Evolutionary conservation across 352 stramenopile species (phyloP).

Genomic region (Phytophthora foliorum): DNA sequence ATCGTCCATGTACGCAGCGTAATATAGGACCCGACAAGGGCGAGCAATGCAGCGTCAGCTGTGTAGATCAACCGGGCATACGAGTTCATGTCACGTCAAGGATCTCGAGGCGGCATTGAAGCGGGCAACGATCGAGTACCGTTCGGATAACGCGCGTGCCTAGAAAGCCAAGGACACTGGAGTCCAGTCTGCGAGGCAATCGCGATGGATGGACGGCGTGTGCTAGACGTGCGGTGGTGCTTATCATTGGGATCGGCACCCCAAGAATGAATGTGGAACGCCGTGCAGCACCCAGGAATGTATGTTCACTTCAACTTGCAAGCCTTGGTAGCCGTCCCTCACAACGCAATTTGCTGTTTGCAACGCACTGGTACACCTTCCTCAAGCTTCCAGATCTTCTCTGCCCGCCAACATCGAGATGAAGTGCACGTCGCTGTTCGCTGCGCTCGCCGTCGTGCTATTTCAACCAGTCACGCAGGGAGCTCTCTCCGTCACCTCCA

Average conservation of each 20-base stretch:
- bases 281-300: slow-evolving; percentile 9
- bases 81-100: too few species aligned
- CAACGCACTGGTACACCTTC: neutral
- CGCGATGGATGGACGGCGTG: neutral
- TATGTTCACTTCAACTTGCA: slow-evolving; percentile 28
- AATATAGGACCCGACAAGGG: too few species aligned
- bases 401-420: slow-evolving; percentile 4
- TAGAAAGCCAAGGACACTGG: too few species aligned
- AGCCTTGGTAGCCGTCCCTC: slow-evolving; percentile 6
- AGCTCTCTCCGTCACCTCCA: slow-evolving; percentile 25
- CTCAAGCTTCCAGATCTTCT: neutral
- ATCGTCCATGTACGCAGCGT: too few species aligned
- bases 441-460: slow-evolving; percentile 13
- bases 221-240: slow-evolving; percentile 15
- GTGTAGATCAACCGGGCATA: neutral
- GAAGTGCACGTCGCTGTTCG: slow-evolving; percentile 10
- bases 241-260: slow-evolving; percentile 12
- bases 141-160: neutral
- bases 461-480: slow-evolving; percentile 3
- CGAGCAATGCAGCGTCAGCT: too few species aligned
- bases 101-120: neutral
- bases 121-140: neutral
- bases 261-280: slow-evolving; percentile 20
- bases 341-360: slow-evolving; percentile 32
- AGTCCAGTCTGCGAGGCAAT: too few species aligned